Conservation (phyloP, 2,329 filamentous ascomycete genomes). For the Bimuria novae-zelandiae region DNA sequence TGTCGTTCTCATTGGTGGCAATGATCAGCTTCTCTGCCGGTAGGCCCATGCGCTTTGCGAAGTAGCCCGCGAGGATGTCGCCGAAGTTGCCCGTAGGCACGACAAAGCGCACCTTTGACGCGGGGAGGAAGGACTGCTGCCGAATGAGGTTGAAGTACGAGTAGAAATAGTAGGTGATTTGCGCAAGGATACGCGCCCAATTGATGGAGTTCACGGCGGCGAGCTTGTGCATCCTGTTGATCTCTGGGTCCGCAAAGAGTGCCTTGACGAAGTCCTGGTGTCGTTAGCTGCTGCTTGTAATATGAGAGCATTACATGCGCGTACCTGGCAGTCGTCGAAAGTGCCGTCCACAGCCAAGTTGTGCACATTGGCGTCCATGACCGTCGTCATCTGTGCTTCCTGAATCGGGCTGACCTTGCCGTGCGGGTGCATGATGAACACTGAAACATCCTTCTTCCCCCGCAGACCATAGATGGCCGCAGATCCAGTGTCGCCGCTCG, state of each 20-base stretch:
- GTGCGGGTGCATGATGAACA: slow-evolving; percentile 93
- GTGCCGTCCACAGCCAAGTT: slow-evolving; percentile 88
- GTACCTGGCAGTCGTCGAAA: slow-evolving; percentile 91
- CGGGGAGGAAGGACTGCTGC: slow-evolving; percentile 62
- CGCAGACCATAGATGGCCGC: slow-evolving; percentile 94
- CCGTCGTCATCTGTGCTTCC: slow-evolving; percentile 96
- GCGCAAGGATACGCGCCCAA: slow-evolving; percentile 90
- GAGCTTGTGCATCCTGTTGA: slow-evolving; percentile 81
- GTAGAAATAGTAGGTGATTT: slow-evolving; percentile 97
- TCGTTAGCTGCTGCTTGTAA: slow-evolving; percentile 21
- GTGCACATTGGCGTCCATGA: slow-evolving; percentile 88
- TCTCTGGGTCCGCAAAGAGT: slow-evolving; percentile 82
- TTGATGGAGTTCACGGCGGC: slow-evolving; percentile 98
- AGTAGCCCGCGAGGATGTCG: slow-evolving; percentile 91
- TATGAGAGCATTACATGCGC: slow-evolving; percentile 7
- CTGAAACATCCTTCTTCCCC: slow-evolving; percentile 94
- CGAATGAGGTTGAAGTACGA: slow-evolving; percentile 82
- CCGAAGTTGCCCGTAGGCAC: slow-evolving; percentile 97
- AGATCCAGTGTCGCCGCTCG: slow-evolving; percentile 71
- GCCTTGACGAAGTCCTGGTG: slow-evolving; percentile 85
- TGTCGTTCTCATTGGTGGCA: slow-evolving; percentile 97
- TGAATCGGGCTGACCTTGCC: slow-evolving; percentile 90
- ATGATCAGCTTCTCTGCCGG: slow-evolving; percentile 87
- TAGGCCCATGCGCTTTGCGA: slow-evolving; percentile 87
- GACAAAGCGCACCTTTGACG: slow-evolving; percentile 75